A percentile compares a stretch with the other conserved stretches of the same genome.
Evolutionary conservation across 805 yeast genomes (phyloP).

Genomic region (Wickerhamiella occidentalis): DNA sequence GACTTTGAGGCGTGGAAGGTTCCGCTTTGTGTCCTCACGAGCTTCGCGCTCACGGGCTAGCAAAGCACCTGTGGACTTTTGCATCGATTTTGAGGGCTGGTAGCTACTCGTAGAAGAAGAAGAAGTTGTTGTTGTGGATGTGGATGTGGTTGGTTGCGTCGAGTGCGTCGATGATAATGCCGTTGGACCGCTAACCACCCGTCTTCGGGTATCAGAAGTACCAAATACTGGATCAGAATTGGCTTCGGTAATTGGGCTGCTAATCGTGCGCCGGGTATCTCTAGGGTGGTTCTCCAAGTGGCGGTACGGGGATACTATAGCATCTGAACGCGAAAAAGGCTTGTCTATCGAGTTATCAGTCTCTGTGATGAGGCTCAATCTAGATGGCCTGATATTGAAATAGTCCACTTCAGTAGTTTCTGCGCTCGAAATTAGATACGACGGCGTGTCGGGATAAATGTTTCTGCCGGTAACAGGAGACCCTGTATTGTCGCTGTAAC

Average conservation of each 20-base stretch:
- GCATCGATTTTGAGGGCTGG: slow-evolving; percentile 5
- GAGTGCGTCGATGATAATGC: not conserved
- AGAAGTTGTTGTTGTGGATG: not conserved
- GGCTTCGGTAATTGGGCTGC: slow-evolving; percentile 1
- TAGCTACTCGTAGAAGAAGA: not conserved
- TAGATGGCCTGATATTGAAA: slow-evolving; percentile 9
- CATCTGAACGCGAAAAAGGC: slow-evolving; percentile 63
- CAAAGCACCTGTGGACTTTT: slow-evolving; percentile 8
- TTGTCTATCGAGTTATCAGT: slow-evolving; percentile 66
- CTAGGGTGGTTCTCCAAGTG: not conserved
- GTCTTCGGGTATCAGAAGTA: not conserved
- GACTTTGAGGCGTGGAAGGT: not conserved
- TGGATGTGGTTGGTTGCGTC: too few relatives aligned
- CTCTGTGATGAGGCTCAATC: slow-evolving; percentile 4
- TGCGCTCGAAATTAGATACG: slow-evolving; percentile 9
- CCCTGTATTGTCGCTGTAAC: slow-evolving; percentile 16
- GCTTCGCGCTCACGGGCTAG: not conserved
- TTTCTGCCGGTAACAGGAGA: slow-evolving; percentile 11
- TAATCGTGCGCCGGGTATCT: not conserved
- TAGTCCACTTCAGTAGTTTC: slow-evolving; percentile 8
- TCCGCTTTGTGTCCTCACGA: not conserved
- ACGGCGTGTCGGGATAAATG: slow-evolving; percentile 13
- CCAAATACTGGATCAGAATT: too few relatives aligned
- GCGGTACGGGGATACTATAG: not conserved
- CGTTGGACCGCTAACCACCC: not conserved